Base-by-base conservation (phyloP, 192 early-diverging fungal genomes). In the Gamsiella multidivaricata region DNA sequence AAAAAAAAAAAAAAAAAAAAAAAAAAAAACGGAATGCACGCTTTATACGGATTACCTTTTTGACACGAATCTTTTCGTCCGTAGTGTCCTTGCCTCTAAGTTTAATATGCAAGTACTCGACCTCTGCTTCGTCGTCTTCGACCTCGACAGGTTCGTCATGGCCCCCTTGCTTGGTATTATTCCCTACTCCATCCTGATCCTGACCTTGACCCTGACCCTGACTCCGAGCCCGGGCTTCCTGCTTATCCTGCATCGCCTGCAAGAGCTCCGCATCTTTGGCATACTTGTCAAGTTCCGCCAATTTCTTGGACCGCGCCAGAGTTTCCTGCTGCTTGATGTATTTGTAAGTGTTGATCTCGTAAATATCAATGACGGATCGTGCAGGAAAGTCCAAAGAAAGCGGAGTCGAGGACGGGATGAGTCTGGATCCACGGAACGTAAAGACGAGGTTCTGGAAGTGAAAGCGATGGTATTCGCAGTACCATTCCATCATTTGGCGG, bases 61-160 rank as follows among this genome's bases (percentile, higher is more conserved):
- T 73, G 32, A 72, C 79, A 31, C 45, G 64, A 22, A 80, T 60
- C 49, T 80, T 80, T 37, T 68, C 58, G 41, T 80, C 79, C 53
- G 63, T 31, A 31, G 65, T 73, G 26, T 73, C 59, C 25, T 61
- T 60, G 33, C 69, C 70, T 23, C 79, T 51, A 8, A 80, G 14
- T 36, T 80, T 80, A 34, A 80, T 68, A 42, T 61, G 43, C 29
- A 80, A 31, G 43, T 51, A 58, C 10, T 67, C 70, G 15, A 22
- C 59, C 9, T 53, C 39, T 0, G 36, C 37, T 20, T 62, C 61
- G 0, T 25, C 61, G 2, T 65, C 62, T 15, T 47, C 62, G 7
- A 34, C 25, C 2, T 47, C 18, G 3, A 56, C 52, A 14, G 54
- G 51, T 0, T 47, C 31, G 2, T n/a, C 61, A 6, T 31, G n/a